Percentiles rank a stretch among this genome's conserved stretches.
Conservation (phyloP, 108 stramenopile species). For the Bacterosira constricta region DNA sequence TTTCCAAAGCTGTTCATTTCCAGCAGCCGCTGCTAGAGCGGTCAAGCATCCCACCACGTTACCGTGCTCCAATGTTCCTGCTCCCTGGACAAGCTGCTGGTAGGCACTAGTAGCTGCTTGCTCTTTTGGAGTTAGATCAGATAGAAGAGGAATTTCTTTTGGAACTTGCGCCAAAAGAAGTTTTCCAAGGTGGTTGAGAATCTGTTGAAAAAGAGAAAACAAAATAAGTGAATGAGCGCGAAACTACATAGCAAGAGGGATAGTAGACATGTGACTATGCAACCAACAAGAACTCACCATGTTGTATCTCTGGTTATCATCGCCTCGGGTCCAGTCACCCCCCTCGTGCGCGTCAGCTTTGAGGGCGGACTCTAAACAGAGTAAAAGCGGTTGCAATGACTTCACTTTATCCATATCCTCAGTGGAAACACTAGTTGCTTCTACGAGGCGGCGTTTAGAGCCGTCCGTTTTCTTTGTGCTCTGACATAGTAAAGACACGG, state of each 20-base stretch:
- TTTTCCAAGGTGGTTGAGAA: conserved; percentile 76
- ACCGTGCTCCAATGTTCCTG: conserved; percentile 58
- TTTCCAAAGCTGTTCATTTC: conserved; percentile 91
- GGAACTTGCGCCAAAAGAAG: conserved; percentile 65
- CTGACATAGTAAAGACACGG: conserved; percentile 43
- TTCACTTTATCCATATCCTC: conserved; percentile 22
- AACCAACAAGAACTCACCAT: conserved; percentile 10
- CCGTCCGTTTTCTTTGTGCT: conserved; percentile 32
- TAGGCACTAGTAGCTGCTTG: conserved; percentile 38
- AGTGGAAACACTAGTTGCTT: conserved; percentile 2
- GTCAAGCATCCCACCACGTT: conserved; percentile 75
- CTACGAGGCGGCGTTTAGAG: conserved; percentile 40
- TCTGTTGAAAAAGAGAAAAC: background rate
- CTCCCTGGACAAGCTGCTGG: conserved; percentile 63
- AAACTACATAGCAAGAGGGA: too few species aligned
- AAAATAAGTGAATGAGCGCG: too few species aligned
- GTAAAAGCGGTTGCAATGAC: conserved; percentile 65
- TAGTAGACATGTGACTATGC: too few species aligned
- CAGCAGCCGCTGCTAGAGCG: conserved; percentile 82
- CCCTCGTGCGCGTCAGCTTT: conserved; percentile 87
- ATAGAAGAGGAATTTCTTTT: conserved; percentile 33
- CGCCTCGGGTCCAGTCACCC: conserved; percentile 83
- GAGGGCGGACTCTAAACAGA: conserved; percentile 71
- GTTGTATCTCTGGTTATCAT: conserved; percentile 71
- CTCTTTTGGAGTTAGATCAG: conserved; percentile 22